Base-by-base conservation (phyloP, 441 rosid species). In the Erodium chrysanthum region DNA sequence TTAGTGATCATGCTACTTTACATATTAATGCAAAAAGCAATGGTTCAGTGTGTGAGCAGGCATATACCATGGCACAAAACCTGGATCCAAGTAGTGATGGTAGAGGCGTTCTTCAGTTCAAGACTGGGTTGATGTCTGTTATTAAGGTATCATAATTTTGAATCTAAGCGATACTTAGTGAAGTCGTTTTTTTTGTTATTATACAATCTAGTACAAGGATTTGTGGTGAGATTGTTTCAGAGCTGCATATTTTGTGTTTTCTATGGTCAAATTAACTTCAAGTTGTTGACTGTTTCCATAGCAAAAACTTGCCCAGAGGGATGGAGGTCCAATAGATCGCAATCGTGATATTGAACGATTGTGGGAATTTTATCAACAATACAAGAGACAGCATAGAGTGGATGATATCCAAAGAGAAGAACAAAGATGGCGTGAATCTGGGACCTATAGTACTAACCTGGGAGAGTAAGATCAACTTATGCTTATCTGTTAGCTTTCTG, bases 81-180 rank as follows among this genome's bases (percentile, higher is more conserved):
- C 82, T 95, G 85, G 98, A 95, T 67, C 99, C 98, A 35, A 89
- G 80, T 73, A 92, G 98, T 70, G 96, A 87, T 23, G 96, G 99
- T 40, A 89, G 99, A 71, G 98, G 99, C 76, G 99, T 95, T 74
- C 96, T 95, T 73, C 99, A 95, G 71, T 95, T 95, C 81, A 95
- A 95, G 87, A 92, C 99, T 80, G 99, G 99, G 71, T 84, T 95
- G 85, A 84, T 78, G 93, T 95, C 97, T 44, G 82, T 95, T 29
- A 95, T 95, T 73, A 84, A 90, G 99, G 98, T 92, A 18, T 11
- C 66, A n/a, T 69, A 20, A 63, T 27, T 22, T 69, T 44, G 6
- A 40, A 65, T 31, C 60, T 71, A 56, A 23, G 20, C 35, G 31
- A 67, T 66, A 7, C 61, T 31, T 18, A 48, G 52, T 21, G 18